Percentiles rank a stretch among this genome's conserved stretches.
Conservation (phyloP, 495 filamentous ascomycete species). For the Neurospora sublineolata region DNA sequence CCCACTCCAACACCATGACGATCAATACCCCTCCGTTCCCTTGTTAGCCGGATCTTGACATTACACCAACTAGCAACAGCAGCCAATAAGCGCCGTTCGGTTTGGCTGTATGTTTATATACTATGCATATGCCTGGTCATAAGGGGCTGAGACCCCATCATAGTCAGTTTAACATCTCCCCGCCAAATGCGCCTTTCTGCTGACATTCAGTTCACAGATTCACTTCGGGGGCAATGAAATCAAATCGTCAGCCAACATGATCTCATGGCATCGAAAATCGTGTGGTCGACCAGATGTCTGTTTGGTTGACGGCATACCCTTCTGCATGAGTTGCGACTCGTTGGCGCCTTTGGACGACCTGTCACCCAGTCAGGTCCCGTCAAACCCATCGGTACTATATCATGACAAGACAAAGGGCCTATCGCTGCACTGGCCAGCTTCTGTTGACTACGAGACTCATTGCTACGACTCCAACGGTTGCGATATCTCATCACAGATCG, state of each 20-base stretch:
- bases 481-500: background rate
- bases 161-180: background rate
- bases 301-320: conserved; percentile 3
- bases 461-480: background rate
- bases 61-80: background rate
- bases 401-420: background rate
- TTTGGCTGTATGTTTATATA: background rate
- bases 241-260: background rate
- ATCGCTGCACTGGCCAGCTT: background rate
- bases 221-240: background rate
- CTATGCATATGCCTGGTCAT: background rate
- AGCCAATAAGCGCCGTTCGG: background rate
- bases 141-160: background rate
- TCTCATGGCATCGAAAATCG: conserved; percentile 9
- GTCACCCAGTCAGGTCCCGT: conserved; percentile 3
- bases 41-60: background rate
- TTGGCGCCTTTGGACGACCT: conserved; percentile 8
- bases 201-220: background rate
- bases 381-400: conserved; percentile 4
- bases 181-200: background rate
- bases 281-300: conserved; percentile 10
- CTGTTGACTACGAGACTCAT: background rate
- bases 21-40: background rate
- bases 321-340: conserved; percentile 15
- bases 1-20: background rate